Evolutionary conservation across 2,329 filamentous ascomycete genomes (phyloP).

Genomic region (Cadophora gregata): DNA sequence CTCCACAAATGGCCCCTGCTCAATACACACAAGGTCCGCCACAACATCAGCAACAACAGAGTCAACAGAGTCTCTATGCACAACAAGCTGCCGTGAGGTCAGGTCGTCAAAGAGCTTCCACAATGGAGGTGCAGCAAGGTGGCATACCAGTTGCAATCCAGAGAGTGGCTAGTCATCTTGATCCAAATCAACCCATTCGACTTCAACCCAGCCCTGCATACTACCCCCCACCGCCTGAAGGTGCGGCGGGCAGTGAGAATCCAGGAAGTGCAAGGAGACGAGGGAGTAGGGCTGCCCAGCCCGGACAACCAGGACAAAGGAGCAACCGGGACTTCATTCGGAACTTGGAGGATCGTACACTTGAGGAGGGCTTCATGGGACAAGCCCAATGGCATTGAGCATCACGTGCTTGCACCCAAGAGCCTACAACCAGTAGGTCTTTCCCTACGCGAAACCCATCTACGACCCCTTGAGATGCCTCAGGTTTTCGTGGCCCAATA

Average conservation of each 20-base stretch:
- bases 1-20: constrained; percentile 67
- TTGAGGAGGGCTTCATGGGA: constrained; percentile 90
- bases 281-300: constrained; percentile 73
- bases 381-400: constrained; percentile 72
- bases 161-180: constrained; percentile 92
- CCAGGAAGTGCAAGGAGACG: constrained; percentile 69
- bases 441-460: constrained; percentile 26
- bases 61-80: constrained; percentile 70
- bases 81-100: constrained; percentile 81
- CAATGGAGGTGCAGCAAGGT: constrained; percentile 93
- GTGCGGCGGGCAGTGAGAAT: constrained; percentile 67
- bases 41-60: constrained; percentile 63
- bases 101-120: constrained; percentile 87
- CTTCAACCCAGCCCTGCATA: constrained; percentile 96
- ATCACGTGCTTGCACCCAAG: constrained; percentile 10
- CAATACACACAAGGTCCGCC: constrained; percentile 61
- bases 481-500: not conserved
- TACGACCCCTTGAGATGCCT: constrained; percentile 20
- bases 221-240: constrained; percentile 90
- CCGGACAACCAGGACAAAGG: constrained; percentile 54
- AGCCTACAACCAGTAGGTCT: constrained; percentile 29
- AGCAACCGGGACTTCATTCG: constrained; percentile 89
- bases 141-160: constrained; percentile 94
- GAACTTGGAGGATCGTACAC: constrained; percentile 89
- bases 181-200: constrained; percentile 91